Base-by-base conservation (phyloP, 2,329 filamentous ascomycete species). In the Bisporella sp. region DNA sequence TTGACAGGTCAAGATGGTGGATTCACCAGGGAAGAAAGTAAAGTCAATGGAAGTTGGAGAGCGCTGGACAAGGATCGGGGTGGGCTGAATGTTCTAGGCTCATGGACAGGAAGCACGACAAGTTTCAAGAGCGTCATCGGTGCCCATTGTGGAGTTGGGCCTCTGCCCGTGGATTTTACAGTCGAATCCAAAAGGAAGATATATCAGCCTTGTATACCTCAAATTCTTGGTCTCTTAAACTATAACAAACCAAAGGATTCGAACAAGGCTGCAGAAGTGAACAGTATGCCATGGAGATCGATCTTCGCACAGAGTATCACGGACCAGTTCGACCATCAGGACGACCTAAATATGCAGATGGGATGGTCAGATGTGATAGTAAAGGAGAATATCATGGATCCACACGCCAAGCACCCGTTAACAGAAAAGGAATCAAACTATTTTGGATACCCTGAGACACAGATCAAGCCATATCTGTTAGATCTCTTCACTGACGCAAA, bases 361-460 rank as follows among this genome's bases (percentile, higher is more conserved):
- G 69, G 68, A 0, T 70, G 71, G 48, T 43, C 61, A 5, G 48
- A 63, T 32, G 51, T 57, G 0, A 59, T 70, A 11, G 57, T 59
- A 32, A 62, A 62, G 28, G 63, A 68, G 35, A 57, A 58, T 13
- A 56, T 70, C 6, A 54, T 53, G 5, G 52, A 61, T n/a, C 48
- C 53, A 5, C 49, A 45, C 1, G 62, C 66, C n/a, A 66, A 64
- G 45, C 51, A 54, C 41, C 50, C 50, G 57, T 52, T 66, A 54
- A 56, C 51, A 51, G 46, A 61, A 32, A 47, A 63, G 53, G 62
- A 66, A 48, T 58, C 66, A 47, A 73, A 73, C 53, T 73, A 73
- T 50, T 73, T 73, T 55, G 71, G 71, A 52, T 71, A 57, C 46
- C 59, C 70, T 4, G 71, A 74, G 50, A 62, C 63, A 5, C 69